Percentiles rank a stretch among this genome's conserved stretches.
Conservation (phyloP, 352 stramenopile species). For the Globisporangium irregulare region DNA sequence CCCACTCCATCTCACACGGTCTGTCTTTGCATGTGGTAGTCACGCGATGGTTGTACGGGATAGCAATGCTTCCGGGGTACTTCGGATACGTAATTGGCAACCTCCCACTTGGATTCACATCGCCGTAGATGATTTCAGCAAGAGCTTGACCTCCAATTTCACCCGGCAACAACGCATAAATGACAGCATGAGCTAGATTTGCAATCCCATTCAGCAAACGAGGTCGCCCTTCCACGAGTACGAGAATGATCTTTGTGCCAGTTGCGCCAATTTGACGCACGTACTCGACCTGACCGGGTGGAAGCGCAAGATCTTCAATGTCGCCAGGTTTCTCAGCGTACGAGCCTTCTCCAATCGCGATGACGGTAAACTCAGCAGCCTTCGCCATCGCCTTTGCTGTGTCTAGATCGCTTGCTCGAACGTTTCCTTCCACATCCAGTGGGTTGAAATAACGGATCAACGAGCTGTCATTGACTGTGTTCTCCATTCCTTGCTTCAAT, state of each 20-base stretch:
- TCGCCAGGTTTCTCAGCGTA: conserved; percentile 88
- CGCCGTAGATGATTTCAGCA: conserved; percentile 77
- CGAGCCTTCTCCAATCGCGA: conserved; percentile 68
- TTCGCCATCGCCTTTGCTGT: conserved; percentile 50
- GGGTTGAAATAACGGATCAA: conserved; percentile 48
- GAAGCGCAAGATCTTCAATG: conserved; percentile 71
- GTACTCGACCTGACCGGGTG: conserved; percentile 68
- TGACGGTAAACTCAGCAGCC: conserved; percentile 60
- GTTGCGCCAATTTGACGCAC: conserved; percentile 57
- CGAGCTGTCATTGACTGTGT: conserved; percentile 26
- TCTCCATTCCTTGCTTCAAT: conserved; percentile 50
- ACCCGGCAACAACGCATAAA: conserved; percentile 79
- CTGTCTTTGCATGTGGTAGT: conserved; percentile 43
- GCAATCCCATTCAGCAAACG: conserved; percentile 63
- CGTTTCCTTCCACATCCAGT: conserved; percentile 53
- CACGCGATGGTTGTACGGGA: conserved; percentile 78
- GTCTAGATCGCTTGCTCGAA: conserved; percentile 39
- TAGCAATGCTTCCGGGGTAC: conserved; percentile 55
- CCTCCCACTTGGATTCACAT: conserved; percentile 76
- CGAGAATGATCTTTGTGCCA: conserved; percentile 76
- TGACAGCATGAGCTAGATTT: conserved; percentile 58
- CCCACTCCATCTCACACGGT: conserved; percentile 60
- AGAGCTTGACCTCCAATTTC: conserved; percentile 77
- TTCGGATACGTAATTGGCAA: conserved; percentile 84
- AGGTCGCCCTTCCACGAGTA: conserved; percentile 77